phyloP scores from a whole-genome alignment of 768 basidiomycete genomes.

The Mycena latifolia region DNA sequence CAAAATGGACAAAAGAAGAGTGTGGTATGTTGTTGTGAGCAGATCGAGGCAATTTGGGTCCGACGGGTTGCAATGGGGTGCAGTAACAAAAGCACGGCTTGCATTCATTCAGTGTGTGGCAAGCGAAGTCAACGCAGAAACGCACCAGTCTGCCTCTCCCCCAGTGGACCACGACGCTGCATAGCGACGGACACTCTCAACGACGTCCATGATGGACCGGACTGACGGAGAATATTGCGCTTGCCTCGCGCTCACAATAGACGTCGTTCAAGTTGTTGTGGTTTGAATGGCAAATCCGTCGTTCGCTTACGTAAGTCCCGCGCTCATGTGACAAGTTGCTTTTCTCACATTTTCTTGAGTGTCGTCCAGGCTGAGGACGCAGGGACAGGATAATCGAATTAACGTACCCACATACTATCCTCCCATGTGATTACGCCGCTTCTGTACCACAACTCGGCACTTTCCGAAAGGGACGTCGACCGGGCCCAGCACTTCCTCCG shows the following conservation, averaged over 20 bases:
- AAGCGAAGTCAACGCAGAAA: conserved; percentile 32
- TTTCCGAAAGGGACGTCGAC: too few relatives aligned
- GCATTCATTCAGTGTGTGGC: conserved; percentile 35
- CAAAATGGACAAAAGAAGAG: conserved; percentile 71
- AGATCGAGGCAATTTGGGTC: conserved; percentile 66
- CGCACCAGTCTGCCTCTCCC: conserved; percentile 75
- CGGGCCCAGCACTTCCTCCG: too few relatives aligned
- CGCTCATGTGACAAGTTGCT: background rate
- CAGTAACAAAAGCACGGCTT: conserved; percentile 73
- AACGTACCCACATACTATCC: too few relatives aligned
- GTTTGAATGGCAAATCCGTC: background rate
- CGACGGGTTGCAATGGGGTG: conserved; percentile 70
- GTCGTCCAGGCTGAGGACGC: too few relatives aligned
- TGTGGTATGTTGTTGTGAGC: conserved; percentile 77
- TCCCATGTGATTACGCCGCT: too few relatives aligned
- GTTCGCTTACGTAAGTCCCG: too few relatives aligned
- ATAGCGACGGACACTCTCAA: conserved; percentile 63
- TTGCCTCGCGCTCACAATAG: background rate
- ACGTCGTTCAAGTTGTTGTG: conserved; percentile 1
- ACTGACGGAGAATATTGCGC: background rate
- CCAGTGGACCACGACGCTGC: conserved; percentile 67
- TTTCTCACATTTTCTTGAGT: too few relatives aligned
- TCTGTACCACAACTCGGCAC: too few relatives aligned
- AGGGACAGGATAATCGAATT: too few relatives aligned
- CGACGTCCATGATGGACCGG: conserved; percentile 65